Evolutionary conservation across 2,329 filamentous ascomycete species (phyloP).

Genomic region (Cercospora citrullina): DNA sequence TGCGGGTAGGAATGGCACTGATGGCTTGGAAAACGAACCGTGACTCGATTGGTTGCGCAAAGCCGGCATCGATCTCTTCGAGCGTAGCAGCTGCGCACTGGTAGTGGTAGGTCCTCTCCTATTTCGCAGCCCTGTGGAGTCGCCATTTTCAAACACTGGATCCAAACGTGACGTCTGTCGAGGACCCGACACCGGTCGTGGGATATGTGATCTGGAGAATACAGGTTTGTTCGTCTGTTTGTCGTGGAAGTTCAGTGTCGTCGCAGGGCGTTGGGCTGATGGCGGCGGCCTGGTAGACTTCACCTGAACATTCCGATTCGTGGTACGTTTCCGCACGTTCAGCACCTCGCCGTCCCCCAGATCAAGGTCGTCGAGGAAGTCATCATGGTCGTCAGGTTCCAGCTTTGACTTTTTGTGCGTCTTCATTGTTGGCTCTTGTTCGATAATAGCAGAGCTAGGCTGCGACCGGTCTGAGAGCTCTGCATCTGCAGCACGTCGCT

Average conservation of each 20-base stretch:
- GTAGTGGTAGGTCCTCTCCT: constrained; percentile 55
- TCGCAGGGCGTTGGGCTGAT: constrained; percentile 70
- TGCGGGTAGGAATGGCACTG: constrained; percentile 75
- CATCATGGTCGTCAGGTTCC: constrained; percentile 55
- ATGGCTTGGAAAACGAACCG: constrained; percentile 61
- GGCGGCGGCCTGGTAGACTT: constrained; percentile 66
- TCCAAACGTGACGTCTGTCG: constrained; percentile 68
- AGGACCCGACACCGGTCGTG: constrained; percentile 64
- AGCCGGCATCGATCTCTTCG: constrained; percentile 62
- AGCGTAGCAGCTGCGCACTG: constrained; percentile 56
- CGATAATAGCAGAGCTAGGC: constrained; percentile 31
- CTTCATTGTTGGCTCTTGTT: constrained; percentile 41
- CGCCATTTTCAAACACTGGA: constrained; percentile 87
- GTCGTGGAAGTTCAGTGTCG: constrained; percentile 89
- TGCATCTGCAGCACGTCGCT: constrained; percentile 58
- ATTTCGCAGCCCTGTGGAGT: constrained; percentile 65
- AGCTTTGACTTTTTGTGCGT: constrained; percentile 40
- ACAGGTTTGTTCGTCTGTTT: constrained; percentile 53
- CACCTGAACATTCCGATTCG: constrained; percentile 89
- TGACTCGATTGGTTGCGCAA: constrained; percentile 49
- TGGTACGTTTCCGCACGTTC: constrained; percentile 73
- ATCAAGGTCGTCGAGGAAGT: constrained; percentile 84
- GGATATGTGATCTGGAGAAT: constrained; percentile 66
- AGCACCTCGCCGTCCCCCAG: constrained; percentile 78
- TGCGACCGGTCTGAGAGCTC: constrained; percentile 39